phyloP scores from a whole-genome alignment of 2,329 filamentous ascomycete species.

The Hirsutella rhossiliensis region DNA sequence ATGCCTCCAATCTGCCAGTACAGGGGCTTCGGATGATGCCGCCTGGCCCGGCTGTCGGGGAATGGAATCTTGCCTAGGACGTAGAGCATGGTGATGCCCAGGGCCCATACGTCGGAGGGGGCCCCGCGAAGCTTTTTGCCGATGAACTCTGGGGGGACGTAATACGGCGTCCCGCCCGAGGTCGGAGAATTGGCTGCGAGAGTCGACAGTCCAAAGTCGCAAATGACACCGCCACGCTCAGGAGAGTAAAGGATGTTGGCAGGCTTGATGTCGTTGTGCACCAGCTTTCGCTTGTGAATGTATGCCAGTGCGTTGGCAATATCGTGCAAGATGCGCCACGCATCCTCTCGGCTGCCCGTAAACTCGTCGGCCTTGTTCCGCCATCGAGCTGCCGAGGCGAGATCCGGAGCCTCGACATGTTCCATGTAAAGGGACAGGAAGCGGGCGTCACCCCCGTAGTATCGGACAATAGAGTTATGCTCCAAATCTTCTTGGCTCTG shows the following conservation, averaged over 20 bases:
- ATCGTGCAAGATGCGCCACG: conserved; percentile 39
- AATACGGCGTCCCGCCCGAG: conserved; percentile 47
- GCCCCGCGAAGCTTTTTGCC: conserved; percentile 39
- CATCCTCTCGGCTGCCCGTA: conserved; percentile 34
- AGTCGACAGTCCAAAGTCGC: conserved; percentile 47
- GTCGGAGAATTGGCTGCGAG: conserved; percentile 30
- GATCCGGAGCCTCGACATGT: conserved; percentile 43
- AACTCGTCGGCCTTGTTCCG: conserved; percentile 36
- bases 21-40: conserved; percentile 34
- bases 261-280: conserved; percentile 53
- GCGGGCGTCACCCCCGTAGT: conserved; percentile 47
- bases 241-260: conserved; percentile 48
- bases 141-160: conserved; percentile 50
- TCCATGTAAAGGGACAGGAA: conserved; percentile 51
- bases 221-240: conserved; percentile 46
- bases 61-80: conserved; percentile 42
- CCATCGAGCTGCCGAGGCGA: conserved; percentile 37
- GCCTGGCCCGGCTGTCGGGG: conserved; percentile 37
- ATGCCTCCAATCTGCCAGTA: conserved; percentile 49
- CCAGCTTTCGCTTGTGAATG: conserved; percentile 38
- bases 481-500: conserved; percentile 41
- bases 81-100: conserved; percentile 50
- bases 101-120: conserved; percentile 46
- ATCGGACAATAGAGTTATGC: conserved; percentile 44
- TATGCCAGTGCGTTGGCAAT: conserved; percentile 43